Percentiles rank a stretch among this genome's conserved stretches.
Evolutionary conservation across 1,284 basidiomycete genomes (phyloP).

Genomic region (Fomitopsis pinicola): DNA sequence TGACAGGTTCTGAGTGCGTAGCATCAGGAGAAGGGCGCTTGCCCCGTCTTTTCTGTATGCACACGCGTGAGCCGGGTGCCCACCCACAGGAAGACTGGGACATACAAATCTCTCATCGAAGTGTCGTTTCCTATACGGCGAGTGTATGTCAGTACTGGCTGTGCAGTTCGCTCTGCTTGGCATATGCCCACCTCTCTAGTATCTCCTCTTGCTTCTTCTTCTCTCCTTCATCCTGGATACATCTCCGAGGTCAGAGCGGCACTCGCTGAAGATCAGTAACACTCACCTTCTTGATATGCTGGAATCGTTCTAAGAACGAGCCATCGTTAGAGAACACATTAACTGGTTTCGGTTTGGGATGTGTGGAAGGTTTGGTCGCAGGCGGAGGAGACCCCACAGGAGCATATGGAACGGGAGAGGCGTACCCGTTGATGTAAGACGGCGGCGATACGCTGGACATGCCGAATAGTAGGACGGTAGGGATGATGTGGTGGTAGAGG

Average conservation of each 20-base stretch:
- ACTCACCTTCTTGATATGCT: conserved; percentile 46
- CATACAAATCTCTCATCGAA: conserved; percentile 63
- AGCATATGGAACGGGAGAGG: conserved; percentile 23
- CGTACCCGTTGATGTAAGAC: conserved; percentile 25
- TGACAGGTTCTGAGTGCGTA: conserved; percentile 25
- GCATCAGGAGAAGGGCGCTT: conserved; percentile 49
- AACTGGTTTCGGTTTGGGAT: conserved; percentile 38
- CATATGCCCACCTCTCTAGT: conserved; percentile 36
- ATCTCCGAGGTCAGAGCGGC: background rate
- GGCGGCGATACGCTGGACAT: conserved; percentile 23
- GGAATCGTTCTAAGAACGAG: conserved; percentile 55
- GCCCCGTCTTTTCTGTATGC: conserved; percentile 51
- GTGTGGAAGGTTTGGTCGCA: conserved; percentile 20
- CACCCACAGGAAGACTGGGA: conserved; percentile 11
- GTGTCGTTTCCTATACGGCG: conserved; percentile 45
- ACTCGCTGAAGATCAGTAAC: background rate
- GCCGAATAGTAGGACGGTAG: background rate
- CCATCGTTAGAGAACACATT: conserved; percentile 60
- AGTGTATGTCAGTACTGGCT: conserved; percentile 1
- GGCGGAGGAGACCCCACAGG: conserved; percentile 19
- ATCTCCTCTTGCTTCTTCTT: conserved; percentile 49
- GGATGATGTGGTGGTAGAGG: background rate
- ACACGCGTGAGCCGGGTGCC: background rate
- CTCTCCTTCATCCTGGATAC: conserved; percentile 51
- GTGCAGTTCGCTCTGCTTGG: background rate